Percentiles rank a stretch among this genome's conserved stretches.
phyloP scores from a whole-genome alignment of 495 filamentous ascomycete genomes.

The Stereocaulon alpinum region DNA sequence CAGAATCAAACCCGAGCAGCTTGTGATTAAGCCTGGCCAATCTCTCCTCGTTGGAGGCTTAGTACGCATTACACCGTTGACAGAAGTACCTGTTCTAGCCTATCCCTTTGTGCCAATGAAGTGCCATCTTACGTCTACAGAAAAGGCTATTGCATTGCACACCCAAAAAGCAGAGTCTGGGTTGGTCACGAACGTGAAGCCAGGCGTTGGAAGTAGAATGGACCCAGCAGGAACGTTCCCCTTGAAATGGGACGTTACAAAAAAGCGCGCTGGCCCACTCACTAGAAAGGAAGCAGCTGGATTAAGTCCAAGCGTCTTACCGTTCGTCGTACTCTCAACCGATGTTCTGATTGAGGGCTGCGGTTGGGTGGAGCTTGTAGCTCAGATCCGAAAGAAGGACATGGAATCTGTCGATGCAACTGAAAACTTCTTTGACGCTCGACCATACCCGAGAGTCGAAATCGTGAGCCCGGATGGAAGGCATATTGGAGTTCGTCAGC shows the following conservation, averaged over 20 bases:
- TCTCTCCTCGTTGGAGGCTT: conserved; percentile 77
- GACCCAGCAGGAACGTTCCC: conserved; percentile 61
- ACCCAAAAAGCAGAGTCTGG: conserved; percentile 41
- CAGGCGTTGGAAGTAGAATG: conserved; percentile 44
- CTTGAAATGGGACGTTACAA: conserved; percentile 73
- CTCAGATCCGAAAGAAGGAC: conserved; percentile 58
- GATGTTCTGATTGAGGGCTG: conserved; percentile 86
- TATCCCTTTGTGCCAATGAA: conserved; percentile 70
- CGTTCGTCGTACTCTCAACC: conserved; percentile 64
- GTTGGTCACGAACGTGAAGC: conserved; percentile 48
- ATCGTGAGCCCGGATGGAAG: conserved; percentile 75
- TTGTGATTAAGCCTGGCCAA: conserved; percentile 62
- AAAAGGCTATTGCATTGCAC: conserved; percentile 64
- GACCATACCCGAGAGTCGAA: conserved; percentile 59
- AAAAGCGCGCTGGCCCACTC: conserved; percentile 52
- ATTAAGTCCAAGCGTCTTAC: conserved; percentile 47
- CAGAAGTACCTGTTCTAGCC: conserved; percentile 52
- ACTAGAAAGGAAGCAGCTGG: conserved; percentile 40
- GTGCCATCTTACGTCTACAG: conserved; percentile 63
- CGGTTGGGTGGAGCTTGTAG: conserved; percentile 85
- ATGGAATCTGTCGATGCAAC: conserved; percentile 8
- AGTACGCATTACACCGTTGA: conserved; percentile 73
- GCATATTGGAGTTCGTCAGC: conserved; percentile 54
- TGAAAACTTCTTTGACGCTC: conserved; percentile 14
- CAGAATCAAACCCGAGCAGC: conserved; percentile 55